These are phyloP conservation scores for Aspergillus quadricinctus DNA, from an alignment of 2,329 filamentous ascomycete species.

Conservation along the genomic window DNA sequence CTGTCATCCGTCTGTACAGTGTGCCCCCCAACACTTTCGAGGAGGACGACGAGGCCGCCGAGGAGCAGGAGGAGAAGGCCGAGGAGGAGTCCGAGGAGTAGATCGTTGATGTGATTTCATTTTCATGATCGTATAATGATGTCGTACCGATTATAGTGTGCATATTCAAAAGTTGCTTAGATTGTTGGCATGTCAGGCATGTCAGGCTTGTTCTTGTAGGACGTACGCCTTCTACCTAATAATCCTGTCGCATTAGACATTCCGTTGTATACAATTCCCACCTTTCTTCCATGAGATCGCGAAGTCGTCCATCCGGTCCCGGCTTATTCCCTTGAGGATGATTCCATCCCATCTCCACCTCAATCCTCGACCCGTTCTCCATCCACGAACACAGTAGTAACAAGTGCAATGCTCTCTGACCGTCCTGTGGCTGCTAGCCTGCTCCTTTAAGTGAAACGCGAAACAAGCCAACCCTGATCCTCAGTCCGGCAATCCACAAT, in stretches of 20 bases:
- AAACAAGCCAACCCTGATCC: neutral
- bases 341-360: too few relatives aligned
- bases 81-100: constrained; percentile 47
- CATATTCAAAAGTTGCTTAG: constrained; percentile 26
- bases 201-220: too few relatives aligned
- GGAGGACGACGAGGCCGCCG: constrained; percentile 69
- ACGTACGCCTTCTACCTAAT: neutral
- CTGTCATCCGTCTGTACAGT: constrained; percentile 86
- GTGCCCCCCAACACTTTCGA: constrained; percentile 86
- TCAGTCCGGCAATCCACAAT: neutral
- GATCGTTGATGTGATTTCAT: constrained; percentile 13
- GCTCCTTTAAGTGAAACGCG: neutral
- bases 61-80: constrained; percentile 52
- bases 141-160: constrained; percentile 1
- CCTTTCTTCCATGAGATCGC: too few relatives aligned
- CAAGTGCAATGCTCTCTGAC: too few relatives aligned
- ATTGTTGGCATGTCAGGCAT: constrained; percentile 2
- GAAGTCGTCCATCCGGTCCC: too few relatives aligned
- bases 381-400: too few relatives aligned
- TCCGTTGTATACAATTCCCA: too few relatives aligned
- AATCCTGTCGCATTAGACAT: too few relatives aligned
- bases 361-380: too few relatives aligned
- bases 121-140: constrained; percentile 16
- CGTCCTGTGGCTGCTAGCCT: too few relatives aligned
- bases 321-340: neutral